These are phyloP conservation scores for Blepharisma stoltei DNA, from an alignment of 73 alveolate species.

Conservation along the genomic window DNA sequence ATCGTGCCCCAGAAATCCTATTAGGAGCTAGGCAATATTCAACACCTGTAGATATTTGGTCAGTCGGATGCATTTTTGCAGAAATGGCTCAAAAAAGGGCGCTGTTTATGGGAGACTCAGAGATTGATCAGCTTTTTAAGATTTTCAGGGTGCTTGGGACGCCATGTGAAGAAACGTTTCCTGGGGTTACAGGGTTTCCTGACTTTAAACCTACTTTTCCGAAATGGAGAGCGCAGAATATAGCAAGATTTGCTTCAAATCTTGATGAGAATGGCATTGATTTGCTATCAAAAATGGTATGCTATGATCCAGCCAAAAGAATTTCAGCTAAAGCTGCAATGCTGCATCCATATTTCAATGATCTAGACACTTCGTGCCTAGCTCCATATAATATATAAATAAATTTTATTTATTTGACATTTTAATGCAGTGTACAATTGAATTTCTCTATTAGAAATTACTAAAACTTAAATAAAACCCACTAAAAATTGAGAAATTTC, in stretches of 20 bases:
- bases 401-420: no score
- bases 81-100: conserved; percentile 91
- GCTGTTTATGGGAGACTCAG: conserved; percentile 93
- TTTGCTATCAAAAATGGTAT: conserved; percentile 73
- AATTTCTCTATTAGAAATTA: no score
- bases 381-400: no score
- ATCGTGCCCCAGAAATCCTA: conserved; percentile 93
- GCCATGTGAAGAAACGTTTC: conserved; percentile 73
- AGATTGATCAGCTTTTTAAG: conserved; percentile 78
- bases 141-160: conserved; percentile 87
- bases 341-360: conserved; percentile 81
- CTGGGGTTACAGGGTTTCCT: conserved; percentile 62
- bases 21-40: conserved; percentile 73
- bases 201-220: conserved; percentile 81
- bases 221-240: conserved; percentile 61
- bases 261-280: conserved; percentile 85
- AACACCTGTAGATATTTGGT: conserved; percentile 96
- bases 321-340: conserved; percentile 86
- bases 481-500: not conserved
- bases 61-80: conserved; percentile 95
- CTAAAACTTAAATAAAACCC: not conserved
- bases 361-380: no score
- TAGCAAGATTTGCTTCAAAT: conserved; percentile 52
- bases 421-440: no score
- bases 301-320: conserved; percentile 90